Base-by-base conservation (phyloP, 164 flowering plant species). In the Kingdonia uniflora region DNA sequence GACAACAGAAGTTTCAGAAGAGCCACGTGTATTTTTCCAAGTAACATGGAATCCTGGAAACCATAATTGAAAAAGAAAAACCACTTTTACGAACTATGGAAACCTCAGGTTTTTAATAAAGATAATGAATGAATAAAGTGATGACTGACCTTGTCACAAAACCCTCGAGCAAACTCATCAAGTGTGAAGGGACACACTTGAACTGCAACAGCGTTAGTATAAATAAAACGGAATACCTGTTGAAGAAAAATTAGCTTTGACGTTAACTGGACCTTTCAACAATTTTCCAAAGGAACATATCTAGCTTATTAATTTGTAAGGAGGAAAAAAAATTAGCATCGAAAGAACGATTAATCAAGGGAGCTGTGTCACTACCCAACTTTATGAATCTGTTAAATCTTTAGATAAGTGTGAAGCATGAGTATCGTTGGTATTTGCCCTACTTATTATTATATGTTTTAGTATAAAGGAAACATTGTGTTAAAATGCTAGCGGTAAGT, bases 91-190 rank as follows among this genome's bases (percentile, higher is more conserved):
- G 33, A 39, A 11, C 14, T 47, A 3, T 21, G 5, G 14, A 6
- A 37, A 22, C 16, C 20, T 8, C n/a, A 10, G 20, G 19, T 17
- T 11, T 17, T 21, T 55, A 0, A 49, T 35, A 11, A 60, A 50
- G 49, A 26, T 13, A 19, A 19, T 20, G n/a, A n/a, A 19, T 17
- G 22, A 39, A 46, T 17, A 0, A 44, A 35, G 57, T 40, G 15
- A 65, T 43, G 52, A 56, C 54, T 58, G 20, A 86, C 99, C 95
- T 85, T 80, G 52, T 86, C 89, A 73, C 74, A 80, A 73, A 92
- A 92, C 71, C 96, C 85, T 65, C 77, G 85, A 53, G 81, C 85
- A 75, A 92, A 80, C 75, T 85, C 95, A 71, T 92, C 95, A 17
- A 92, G 67, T 26, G 94, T 92, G 60, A 92, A 92, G 16, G 82